Evolutionary conservation across 2,329 filamentous ascomycete species (phyloP).

Genomic region (Cladophialophora exuberans): DNA sequence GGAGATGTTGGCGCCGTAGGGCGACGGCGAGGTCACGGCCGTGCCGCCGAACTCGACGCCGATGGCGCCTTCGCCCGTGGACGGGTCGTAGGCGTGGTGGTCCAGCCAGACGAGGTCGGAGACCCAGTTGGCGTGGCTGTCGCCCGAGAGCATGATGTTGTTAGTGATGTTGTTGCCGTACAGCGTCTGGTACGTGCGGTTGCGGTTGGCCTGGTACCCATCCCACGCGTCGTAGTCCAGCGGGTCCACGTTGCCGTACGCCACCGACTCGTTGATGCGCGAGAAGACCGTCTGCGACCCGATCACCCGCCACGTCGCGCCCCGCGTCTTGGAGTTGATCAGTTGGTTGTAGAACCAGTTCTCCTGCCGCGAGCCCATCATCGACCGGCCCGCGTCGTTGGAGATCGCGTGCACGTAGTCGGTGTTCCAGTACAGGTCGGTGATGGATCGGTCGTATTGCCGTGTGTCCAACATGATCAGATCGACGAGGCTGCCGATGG

Average conservation of each 20-base stretch:
- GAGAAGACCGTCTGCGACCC: conserved; percentile 73
- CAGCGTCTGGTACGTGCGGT: conserved; percentile 69
- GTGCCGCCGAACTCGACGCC: conserved; percentile 69
- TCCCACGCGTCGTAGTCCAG: conserved; percentile 65
- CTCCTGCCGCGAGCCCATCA: conserved; percentile 75
- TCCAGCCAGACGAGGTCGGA: conserved; percentile 63
- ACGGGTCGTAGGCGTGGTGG: conserved; percentile 55
- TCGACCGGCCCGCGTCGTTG: conserved; percentile 66
- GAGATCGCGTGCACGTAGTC: conserved; percentile 65
- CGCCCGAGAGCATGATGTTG: conserved; percentile 73
- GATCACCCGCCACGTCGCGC: conserved; percentile 70
- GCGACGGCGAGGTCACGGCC: conserved; percentile 64
- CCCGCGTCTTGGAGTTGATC: conserved; percentile 62
- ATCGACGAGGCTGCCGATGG: conserved; percentile 67
- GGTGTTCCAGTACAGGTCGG: conserved; percentile 62
- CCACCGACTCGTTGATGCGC: conserved; percentile 54
- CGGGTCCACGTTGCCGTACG: conserved; percentile 45
- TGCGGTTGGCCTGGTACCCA: conserved; percentile 71
- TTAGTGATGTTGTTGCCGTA: conserved; percentile 71
- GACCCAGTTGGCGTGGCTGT: conserved; percentile 70
- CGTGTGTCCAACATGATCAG: conserved; percentile 71
- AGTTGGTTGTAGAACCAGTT: conserved; percentile 71
- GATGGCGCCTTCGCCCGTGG: conserved; percentile 59
- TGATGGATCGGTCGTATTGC: conserved; percentile 70
- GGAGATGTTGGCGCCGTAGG: conserved; percentile 63